phyloP scores from a whole-genome alignment of 805 yeast genomes.

The Tetrapisispora namnaoensis region DNA sequence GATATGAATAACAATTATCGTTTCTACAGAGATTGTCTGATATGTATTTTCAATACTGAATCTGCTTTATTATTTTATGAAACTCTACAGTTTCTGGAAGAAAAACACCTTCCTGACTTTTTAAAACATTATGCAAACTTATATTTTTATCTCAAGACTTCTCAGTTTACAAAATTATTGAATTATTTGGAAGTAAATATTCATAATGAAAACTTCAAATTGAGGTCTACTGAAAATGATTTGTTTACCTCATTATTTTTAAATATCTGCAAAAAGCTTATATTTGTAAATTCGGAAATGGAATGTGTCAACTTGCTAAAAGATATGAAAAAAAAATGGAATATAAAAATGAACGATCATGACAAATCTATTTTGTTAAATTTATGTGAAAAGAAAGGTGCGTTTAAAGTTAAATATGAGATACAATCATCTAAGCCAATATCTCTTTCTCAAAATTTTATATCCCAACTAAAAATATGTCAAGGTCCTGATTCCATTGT shows the following conservation, averaged over 20 bases:
- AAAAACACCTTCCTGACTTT: background rate
- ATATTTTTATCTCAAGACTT: slow-evolving; percentile 17
- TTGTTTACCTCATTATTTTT: background rate
- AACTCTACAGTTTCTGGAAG: slow-evolving; percentile 2
- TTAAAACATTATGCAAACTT: slow-evolving; percentile 7
- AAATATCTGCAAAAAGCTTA: background rate
- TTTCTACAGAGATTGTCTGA: slow-evolving; percentile 13
- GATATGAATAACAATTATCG: slow-evolving; percentile 2
- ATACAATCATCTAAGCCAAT: background rate
- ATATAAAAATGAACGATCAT: slow-evolving; percentile 7
- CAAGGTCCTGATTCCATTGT: background rate
- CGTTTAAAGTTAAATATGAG: background rate
- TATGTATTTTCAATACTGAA: slow-evolving; percentile 9
- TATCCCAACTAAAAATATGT: background rate
- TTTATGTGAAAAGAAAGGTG: slow-evolving; percentile 12
- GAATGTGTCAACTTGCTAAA: background rate
- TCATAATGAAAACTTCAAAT: background rate
- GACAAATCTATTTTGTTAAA: slow-evolving; percentile 6
- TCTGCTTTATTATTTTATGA: slow-evolving; percentile 9
- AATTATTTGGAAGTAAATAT: slow-evolving; percentile 1
- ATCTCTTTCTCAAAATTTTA: background rate
- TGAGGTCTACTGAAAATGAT: background rate
- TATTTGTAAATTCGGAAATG: background rate
- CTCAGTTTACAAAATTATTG: slow-evolving; percentile 12
- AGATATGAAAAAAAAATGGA: background rate